Conservation (phyloP, 768 basidiomycete species). For the Serpula lacrymans region DNA sequence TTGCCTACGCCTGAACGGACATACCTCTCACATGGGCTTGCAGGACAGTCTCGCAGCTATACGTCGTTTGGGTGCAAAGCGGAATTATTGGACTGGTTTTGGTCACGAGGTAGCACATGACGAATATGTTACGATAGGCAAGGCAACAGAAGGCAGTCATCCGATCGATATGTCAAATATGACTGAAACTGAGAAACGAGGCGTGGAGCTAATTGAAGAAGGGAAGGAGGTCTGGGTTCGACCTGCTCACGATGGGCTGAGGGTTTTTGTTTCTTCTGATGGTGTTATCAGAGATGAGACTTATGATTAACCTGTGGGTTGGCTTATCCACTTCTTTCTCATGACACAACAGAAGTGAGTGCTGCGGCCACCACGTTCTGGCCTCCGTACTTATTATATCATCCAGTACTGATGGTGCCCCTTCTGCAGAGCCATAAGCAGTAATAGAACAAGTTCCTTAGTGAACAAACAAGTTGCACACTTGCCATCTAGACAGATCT, state of each 20-base stretch:
- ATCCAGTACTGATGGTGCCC: no score
- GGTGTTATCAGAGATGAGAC: constrained; percentile 50
- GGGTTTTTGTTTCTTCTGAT: constrained; percentile 43
- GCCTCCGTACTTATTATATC: no score
- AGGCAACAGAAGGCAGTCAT: constrained; percentile 40
- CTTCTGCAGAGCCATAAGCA: no score
- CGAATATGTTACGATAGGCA: constrained; percentile 66
- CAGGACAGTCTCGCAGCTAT: constrained; percentile 55
- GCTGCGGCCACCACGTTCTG: no score
- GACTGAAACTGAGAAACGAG: constrained; percentile 35
- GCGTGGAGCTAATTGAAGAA: constrained; percentile 45
- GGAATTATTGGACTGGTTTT: constrained; percentile 75
- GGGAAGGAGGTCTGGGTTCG: constrained; percentile 57
- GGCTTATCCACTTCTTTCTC: neutral
- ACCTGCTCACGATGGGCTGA: constrained; percentile 74
- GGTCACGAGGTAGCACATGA: constrained; percentile 76
- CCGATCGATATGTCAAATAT: constrained; percentile 15
- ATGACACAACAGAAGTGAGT: no score
- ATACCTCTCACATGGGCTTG: constrained; percentile 83
- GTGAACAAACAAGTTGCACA: no score
- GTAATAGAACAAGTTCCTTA: no score
- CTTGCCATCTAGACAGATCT: no score
- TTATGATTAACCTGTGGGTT: constrained; percentile 30
- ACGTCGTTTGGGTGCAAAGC: constrained; percentile 51
- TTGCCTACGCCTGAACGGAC: constrained; percentile 60